Conservation (phyloP, 106 monocot genomes). For the Apostasia ramifera region DNA sequence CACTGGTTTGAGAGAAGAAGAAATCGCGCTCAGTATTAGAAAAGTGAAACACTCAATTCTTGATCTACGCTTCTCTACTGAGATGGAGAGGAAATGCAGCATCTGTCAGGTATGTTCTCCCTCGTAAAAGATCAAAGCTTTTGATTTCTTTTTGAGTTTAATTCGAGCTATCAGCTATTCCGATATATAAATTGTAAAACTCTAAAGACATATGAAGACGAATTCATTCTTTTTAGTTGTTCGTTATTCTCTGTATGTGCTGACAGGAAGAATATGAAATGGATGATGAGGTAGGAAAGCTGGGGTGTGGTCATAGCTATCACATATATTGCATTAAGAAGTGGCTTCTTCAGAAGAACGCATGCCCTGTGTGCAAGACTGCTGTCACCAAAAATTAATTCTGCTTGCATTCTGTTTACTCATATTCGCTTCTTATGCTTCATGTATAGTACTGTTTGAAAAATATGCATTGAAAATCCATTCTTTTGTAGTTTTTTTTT, state of each 20-base stretch:
- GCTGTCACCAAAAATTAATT: constrained; percentile 36
- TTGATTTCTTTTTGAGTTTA: background rate
- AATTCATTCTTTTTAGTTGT: too few relatives aligned
- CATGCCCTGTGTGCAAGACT: constrained; percentile 92
- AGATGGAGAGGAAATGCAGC: constrained; percentile 73
- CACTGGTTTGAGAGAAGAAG: constrained; percentile 92
- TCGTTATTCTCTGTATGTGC: background rate
- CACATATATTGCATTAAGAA: constrained; percentile 81
- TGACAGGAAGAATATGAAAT: constrained; percentile 85
- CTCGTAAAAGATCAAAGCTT: background rate
- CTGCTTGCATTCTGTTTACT: background rate
- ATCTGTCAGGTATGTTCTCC: constrained; percentile 69
- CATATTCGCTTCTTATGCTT: constrained; percentile 1
- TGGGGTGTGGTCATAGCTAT: constrained; percentile 78
- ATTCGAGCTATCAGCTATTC: background rate
- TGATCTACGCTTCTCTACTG: constrained; percentile 24
- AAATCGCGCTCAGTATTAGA: constrained; percentile 47
- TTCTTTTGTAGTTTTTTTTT: constrained; percentile 3
- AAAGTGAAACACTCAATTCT: constrained; percentile 50
- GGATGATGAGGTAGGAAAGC: constrained; percentile 70
- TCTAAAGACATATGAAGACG: too few relatives aligned
- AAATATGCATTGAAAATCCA: constrained; percentile 5
- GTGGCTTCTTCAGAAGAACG: constrained; percentile 90
- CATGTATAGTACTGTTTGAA: background rate
- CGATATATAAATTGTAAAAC: too few relatives aligned